These are phyloP conservation scores for Dioscorea dumetorum DNA, from an alignment of 106 monocot species.

Conservation along the genomic window DNA sequence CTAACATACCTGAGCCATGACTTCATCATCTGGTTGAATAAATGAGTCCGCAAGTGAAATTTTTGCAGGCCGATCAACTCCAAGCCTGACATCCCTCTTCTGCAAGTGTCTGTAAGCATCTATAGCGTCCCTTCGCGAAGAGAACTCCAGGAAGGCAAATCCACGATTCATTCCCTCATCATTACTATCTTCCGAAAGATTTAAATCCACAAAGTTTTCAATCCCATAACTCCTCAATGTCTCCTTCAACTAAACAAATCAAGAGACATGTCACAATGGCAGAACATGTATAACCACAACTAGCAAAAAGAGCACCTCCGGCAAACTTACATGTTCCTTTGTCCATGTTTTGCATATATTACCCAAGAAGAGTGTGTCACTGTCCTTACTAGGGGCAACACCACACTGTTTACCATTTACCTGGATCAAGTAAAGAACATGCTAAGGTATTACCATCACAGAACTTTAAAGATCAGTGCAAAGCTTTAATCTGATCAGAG, in stretches of 20 bases:
- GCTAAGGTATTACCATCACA: not conserved
- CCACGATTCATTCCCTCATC: constrained; percentile 86
- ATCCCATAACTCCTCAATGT: constrained; percentile 74
- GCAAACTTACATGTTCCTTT: constrained; percentile 56
- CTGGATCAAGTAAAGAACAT: constrained; percentile 18
- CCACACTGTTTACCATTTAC: constrained; percentile 89
- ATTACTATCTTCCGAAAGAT: constrained; percentile 68
- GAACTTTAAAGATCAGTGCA: not conserved
- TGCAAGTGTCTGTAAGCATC: constrained; percentile 66
- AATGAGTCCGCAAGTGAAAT: constrained; percentile 95
- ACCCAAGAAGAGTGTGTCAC: constrained; percentile 84
- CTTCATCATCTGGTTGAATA: constrained; percentile 88
- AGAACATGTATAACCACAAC: not conserved
- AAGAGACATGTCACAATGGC: not conserved
- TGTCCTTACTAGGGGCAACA: constrained; percentile 82
- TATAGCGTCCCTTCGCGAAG: constrained; percentile 79
- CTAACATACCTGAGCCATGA: constrained; percentile 74
- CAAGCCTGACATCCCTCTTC: constrained; percentile 78
- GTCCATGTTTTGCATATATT: constrained; percentile 96
- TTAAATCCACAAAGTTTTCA: constrained; percentile 70
- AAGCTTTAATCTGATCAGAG: no score
- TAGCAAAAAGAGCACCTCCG: not conserved
- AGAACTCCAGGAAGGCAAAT: constrained; percentile 92
- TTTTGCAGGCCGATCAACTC: constrained; percentile 72
- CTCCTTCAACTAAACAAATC: constrained; percentile 59